A percentile compares a stretch with the other conserved stretches of the same genome.
phyloP scores from a whole-genome alignment of 2,329 filamentous ascomycete genomes.

The Tolypocladium tropicale region DNA sequence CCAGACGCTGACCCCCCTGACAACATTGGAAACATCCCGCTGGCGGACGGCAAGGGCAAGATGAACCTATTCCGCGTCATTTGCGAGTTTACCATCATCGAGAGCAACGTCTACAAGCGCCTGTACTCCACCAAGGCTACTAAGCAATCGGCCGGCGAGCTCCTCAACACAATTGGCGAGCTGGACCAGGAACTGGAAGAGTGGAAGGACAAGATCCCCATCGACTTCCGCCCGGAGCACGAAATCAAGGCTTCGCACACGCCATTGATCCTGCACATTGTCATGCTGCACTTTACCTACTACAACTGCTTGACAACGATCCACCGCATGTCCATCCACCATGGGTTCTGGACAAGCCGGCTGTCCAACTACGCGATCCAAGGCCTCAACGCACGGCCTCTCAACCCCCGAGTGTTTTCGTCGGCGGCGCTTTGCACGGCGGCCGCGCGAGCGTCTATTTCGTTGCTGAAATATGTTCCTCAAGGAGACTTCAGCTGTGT shows the following conservation, averaged over 20 bases:
- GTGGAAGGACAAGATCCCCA: constrained; percentile 92
- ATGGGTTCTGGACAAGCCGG: constrained; percentile 95
- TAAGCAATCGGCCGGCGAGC: constrained; percentile 83
- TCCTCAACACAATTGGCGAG: constrained; percentile 92
- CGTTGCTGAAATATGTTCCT: constrained; percentile 89
- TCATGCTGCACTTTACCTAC: constrained; percentile 91
- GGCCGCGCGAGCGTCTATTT: constrained; percentile 85
- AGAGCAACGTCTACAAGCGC: constrained; percentile 87
- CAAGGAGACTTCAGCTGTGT: constrained; percentile 92
- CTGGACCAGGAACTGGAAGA: constrained; percentile 81
- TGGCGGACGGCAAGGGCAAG: constrained; percentile 81
- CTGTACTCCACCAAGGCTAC: constrained; percentile 89
- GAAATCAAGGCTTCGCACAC: constrained; percentile 91
- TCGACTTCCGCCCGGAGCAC: constrained; percentile 94
- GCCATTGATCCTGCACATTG: constrained; percentile 86
- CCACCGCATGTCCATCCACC: constrained; percentile 95
- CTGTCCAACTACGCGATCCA: constrained; percentile 93
- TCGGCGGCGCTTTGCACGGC: constrained; percentile 89
- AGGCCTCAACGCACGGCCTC: constrained; percentile 76
- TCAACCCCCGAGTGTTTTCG: constrained; percentile 91
- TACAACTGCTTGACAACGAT: constrained; percentile 98
- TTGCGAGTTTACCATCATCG: constrained; percentile 84
- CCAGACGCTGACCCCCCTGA: constrained; percentile 85
- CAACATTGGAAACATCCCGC: constrained; percentile 87
- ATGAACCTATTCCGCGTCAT: constrained; percentile 92